Evolutionary conservation across 2,329 filamentous ascomycete genomes (phyloP).

Genomic region (Leptographium lundbergii): DNA sequence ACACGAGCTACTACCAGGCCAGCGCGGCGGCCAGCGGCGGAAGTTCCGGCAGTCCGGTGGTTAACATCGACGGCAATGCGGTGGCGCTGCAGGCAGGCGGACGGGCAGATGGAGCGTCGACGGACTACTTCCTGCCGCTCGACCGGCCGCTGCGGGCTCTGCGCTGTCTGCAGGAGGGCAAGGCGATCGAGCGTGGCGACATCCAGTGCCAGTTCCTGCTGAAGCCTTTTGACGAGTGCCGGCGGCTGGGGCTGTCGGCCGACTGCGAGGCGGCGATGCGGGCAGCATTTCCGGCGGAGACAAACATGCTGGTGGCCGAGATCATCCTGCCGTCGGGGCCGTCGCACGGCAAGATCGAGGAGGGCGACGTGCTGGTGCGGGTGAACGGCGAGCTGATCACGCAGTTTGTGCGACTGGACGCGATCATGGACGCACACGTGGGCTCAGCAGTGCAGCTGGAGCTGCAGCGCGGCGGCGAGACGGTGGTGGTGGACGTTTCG

Average conservation of each 20-base stretch:
- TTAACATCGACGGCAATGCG: conserved; percentile 86
- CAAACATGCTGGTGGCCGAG: conserved; percentile 92
- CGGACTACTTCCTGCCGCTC: conserved; percentile 91
- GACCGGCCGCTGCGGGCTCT: conserved; percentile 82
- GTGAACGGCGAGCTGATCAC: conserved; percentile 89
- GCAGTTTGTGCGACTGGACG: conserved; percentile 83
- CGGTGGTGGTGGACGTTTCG: conserved; percentile 70
- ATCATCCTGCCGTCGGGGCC: conserved; percentile 87
- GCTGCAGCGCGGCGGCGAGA: conserved; percentile 78
- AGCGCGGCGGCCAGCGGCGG: conserved; percentile 93
- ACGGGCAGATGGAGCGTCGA: conserved; percentile 85
- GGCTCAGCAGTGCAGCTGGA: conserved; percentile 65
- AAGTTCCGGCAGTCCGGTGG: conserved; percentile 95
- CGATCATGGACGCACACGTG: conserved; percentile 81
- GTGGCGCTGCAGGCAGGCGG: conserved; percentile 91
- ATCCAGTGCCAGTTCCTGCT: conserved; percentile 96
- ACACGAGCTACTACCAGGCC: conserved; percentile 90
- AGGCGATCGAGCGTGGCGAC: conserved; percentile 76
- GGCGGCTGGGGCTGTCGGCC: conserved; percentile 70
- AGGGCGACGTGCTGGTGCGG: conserved; percentile 86
- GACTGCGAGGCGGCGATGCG: conserved; percentile 81
- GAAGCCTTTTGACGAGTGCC: conserved; percentile 95
- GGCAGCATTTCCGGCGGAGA: conserved; percentile 77
- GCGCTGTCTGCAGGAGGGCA: conserved; percentile 66
- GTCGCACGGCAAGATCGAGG: conserved; percentile 74